These are phyloP conservation scores for Podila clonocystis DNA, from an alignment of 192 early-diverging fungal genomes.

Conservation along the genomic window DNA sequence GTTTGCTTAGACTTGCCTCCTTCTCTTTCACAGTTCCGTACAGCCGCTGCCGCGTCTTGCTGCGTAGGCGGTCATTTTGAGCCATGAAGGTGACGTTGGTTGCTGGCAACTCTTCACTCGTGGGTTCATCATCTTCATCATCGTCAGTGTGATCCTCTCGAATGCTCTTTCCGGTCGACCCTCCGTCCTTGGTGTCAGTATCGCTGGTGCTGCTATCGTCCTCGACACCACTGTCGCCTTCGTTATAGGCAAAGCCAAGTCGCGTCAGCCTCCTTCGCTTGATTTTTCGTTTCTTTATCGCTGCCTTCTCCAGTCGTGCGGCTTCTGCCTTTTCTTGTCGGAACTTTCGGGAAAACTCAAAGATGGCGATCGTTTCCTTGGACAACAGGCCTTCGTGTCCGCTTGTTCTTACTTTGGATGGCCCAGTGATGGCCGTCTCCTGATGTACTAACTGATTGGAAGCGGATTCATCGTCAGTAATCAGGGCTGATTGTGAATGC, in stretches of 20 bases:
- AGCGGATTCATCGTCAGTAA: no score
- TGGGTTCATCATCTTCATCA: not conserved
- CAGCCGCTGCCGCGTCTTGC: constrained; percentile 1
- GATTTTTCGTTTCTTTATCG: constrained; percentile 10
- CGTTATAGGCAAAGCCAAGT: constrained; percentile 37
- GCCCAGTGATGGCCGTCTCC: not conserved
- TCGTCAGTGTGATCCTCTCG: not conserved
- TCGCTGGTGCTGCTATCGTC: not conserved
- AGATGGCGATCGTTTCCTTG: constrained; percentile 42
- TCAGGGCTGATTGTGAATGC: no score
- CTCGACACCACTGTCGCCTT: constrained; percentile 28
- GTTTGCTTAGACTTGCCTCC: no score
- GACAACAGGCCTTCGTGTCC: not conserved
- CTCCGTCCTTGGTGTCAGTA: not conserved
- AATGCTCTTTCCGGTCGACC: no score
- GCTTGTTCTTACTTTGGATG: not conserved
- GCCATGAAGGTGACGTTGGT: constrained; percentile 16
- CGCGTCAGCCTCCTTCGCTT: constrained; percentile 25
- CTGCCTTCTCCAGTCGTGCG: constrained; percentile 1
- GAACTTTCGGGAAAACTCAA: constrained; percentile 42
- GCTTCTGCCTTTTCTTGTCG: constrained; percentile 29
- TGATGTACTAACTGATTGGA: not conserved
- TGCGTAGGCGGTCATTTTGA: not conserved
- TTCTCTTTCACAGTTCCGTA: constrained; percentile 5
- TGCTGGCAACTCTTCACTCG: constrained; percentile 8